Base-by-base conservation (phyloP, 805 yeast species). In the Candida piceae region DNA sequence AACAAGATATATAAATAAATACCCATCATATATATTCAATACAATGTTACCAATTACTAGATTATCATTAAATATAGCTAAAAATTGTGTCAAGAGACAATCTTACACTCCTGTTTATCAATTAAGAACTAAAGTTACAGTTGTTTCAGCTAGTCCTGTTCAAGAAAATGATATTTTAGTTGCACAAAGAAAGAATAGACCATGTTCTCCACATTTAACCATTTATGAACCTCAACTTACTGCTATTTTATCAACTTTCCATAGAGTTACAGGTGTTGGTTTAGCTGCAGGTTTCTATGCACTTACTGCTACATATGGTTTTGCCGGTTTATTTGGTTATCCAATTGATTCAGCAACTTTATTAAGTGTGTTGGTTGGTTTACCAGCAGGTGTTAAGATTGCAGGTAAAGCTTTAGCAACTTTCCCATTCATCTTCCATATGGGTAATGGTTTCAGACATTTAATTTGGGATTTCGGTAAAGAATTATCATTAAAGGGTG, bases 161-260 rank as follows among this genome's bases (percentile, higher is more conserved):
- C 76, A 77, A 49, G 94, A 84, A 53, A 74, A 83, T 48, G 74
- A 73, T 24, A 70, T 88, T 39, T 73, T 90, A 44, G 72, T 77
- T 39, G 78, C 79, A 36, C 97, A 90, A 70, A 79, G 98, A 64
- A 75, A 70, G 48, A 75, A 78, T 67, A 81, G 98, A 67, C 97
- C 97, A 23, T 65, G 75, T 12, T 87, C 96, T 21, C 97, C 97
- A 39, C 95, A 90, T 62, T 71, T 90, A 57, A 67, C 79, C 44
- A 89, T 93, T 58, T 90, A 90, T 70, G 73, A 89, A 68, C 94
- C 94, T 30, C 97, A 93, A 69, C 59, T 90, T 48, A 85, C 97
- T 17, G 76, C 83, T 84, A 66, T 75, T 44, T 59, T 93, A 57
- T 88, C 97, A 5, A 69, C 81, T 17, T 62, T 82, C 46, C 97